Evolutionary conservation across 768 basidiomycete species (phyloP).

Genomic region (Fomitopsis serialis): DNA sequence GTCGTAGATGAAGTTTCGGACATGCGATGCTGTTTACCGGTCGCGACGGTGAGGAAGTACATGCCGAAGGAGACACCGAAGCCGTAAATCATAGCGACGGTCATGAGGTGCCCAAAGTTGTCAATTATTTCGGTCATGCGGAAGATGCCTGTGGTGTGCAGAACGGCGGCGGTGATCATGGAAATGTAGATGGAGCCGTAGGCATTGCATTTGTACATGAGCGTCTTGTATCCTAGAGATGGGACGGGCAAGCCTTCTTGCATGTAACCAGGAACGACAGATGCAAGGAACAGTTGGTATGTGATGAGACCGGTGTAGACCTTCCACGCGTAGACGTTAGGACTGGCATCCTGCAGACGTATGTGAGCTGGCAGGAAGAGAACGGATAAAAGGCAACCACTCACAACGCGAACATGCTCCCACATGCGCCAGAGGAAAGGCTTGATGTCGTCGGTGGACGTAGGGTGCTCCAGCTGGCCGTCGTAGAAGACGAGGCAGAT

Average conservation of each 20-base stretch:
- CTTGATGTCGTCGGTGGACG: constrained; percentile 59
- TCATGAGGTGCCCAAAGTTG: constrained; percentile 94
- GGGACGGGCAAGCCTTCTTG: constrained; percentile 97
- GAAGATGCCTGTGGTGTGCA: constrained; percentile 81
- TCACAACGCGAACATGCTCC: constrained; percentile 74
- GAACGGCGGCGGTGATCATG: constrained; percentile 61
- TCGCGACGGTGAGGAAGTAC: constrained; percentile 73
- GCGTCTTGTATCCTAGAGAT: constrained; percentile 85
- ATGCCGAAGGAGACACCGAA: constrained; percentile 76
- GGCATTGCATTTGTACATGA: constrained; percentile 97
- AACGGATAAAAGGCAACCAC: constrained; percentile 16
- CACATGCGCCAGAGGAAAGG: constrained; percentile 84
- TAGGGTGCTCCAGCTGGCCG: constrained; percentile 70
- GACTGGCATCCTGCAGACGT: constrained; percentile 75
- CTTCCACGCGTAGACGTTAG: constrained; percentile 83
- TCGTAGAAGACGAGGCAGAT: constrained; percentile 96
- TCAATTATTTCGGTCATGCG: constrained; percentile 93
- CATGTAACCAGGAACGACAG: constrained; percentile 84
- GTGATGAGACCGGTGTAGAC: constrained; percentile 86
- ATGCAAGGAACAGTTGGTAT: constrained; percentile 87
- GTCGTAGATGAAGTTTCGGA: constrained; percentile 94
- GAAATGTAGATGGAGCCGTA: constrained; percentile 81
- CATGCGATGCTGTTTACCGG: constrained; percentile 85
- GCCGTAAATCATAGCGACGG: constrained; percentile 90
- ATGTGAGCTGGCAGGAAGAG: neutral